phyloP scores from a whole-genome alignment of 306 rosid species.

The Purshia tridentata region DNA sequence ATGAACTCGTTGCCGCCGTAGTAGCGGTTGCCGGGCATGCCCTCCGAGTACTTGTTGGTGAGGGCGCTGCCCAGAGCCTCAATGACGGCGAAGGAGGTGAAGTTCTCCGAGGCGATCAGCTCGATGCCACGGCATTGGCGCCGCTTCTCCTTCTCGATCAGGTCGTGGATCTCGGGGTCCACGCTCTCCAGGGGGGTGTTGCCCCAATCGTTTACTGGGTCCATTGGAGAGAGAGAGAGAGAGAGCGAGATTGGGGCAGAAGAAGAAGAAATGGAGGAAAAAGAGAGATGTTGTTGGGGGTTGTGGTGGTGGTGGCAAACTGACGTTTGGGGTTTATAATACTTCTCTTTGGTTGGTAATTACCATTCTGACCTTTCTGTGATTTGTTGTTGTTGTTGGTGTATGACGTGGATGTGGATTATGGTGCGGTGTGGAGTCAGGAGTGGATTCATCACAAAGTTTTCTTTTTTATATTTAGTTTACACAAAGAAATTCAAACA shows the following conservation, averaged over 20 bases:
- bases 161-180: conserved; percentile 82
- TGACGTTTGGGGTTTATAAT: conserved; percentile 10
- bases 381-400: conserved; percentile 18
- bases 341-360: neutral
- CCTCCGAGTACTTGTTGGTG: conserved; percentile 93
- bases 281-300: neutral
- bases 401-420: neutral
- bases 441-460: neutral
- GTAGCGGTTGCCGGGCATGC: conserved; percentile 90
- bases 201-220: conserved; percentile 72
- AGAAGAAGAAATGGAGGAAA: neutral
- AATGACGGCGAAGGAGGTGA: conserved; percentile 95
- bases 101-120: conserved; percentile 88
- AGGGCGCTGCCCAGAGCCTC: conserved; percentile 84
- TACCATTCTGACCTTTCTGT: conserved; percentile 10
- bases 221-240: conserved; percentile 43
- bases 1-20: conserved; percentile 93
- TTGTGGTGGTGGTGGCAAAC: conserved; percentile 4
- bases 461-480: no score
- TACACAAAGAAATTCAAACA: no score
- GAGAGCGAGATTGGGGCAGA: neutral
- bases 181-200: conserved; percentile 56
- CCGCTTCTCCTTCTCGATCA: conserved; percentile 85
- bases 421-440: no score
- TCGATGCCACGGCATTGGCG: conserved; percentile 94